phyloP scores from a whole-genome alignment of 2,329 filamentous ascomycete species.

The Dactylellina sp. region DNA sequence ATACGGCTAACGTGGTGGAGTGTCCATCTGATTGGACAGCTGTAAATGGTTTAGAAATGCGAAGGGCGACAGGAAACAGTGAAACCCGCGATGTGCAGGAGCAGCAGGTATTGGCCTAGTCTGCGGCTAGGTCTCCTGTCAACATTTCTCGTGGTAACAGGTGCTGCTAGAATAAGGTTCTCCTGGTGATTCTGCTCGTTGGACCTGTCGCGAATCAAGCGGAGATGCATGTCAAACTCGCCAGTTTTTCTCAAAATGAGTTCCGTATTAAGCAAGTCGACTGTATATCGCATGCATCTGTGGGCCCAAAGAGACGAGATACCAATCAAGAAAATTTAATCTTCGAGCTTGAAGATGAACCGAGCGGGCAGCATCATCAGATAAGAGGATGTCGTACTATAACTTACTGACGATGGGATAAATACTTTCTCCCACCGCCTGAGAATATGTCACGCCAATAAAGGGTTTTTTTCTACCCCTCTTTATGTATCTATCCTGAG shows the following conservation, averaged over 20 bases:
- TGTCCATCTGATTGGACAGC: neutral
- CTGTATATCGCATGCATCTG: slow-evolving; percentile 7
- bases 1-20: slow-evolving; percentile 5
- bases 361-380: slow-evolving; percentile 12
- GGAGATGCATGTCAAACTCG: slow-evolving; percentile 16
- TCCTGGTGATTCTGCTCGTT: slow-evolving; percentile 18
- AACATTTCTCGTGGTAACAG: neutral
- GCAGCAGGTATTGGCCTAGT: neutral
- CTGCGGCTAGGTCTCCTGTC: too few relatives aligned
- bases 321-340: slow-evolving; percentile 5
- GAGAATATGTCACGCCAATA: neutral
- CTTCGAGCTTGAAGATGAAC: neutral
- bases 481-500: neutral
- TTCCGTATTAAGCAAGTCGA: slow-evolving; percentile 18
- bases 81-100: neutral
- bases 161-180: slow-evolving; percentile 4
- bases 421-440: too few relatives aligned
- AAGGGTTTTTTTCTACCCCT: neutral
- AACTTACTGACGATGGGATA: too few relatives aligned
- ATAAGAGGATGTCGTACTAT: too few relatives aligned
- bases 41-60: slow-evolving; percentile 12
- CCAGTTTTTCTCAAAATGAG: slow-evolving; percentile 17
- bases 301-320: slow-evolving; percentile 8
- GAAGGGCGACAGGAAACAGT: slow-evolving; percentile 1
- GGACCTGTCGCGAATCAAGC: neutral